Evolutionary conservation across 2,329 filamentous ascomycete species (phyloP), one percentile per base, ranked within the genome.

Genomic region (Aspergillus hortae): DNA sequence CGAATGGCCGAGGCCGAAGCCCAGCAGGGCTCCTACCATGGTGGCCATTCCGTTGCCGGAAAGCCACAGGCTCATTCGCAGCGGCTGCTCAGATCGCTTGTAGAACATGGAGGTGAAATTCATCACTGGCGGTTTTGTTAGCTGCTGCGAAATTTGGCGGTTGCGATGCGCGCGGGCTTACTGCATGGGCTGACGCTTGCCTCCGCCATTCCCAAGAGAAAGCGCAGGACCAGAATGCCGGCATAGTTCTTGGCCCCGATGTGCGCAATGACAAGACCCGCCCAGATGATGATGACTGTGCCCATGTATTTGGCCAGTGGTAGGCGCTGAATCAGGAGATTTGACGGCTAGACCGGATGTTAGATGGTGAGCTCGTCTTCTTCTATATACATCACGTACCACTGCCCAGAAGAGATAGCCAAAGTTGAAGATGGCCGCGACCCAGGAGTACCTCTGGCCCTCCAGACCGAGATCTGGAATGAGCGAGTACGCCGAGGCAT

Each of bases 151-250:
- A 3, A n/a, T 41, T 7, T 17, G 12, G 7, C 10, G 3, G 11
- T 5, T 19, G 19, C 15, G 15, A 7, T 1, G 19, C 6, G 11
- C 32, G 36, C 11, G 19, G 6, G 49, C 62, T 56, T 54, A 66
- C 64, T 65, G 48, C 63, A 66, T 25, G 66, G 64, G 25, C 63
- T 67, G 4, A 69, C 61, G n/a, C 67, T 61, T n/a, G 66, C 69
- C 56, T 72, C 70, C 9, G 67, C 64, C 45, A 78, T 67, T 21
- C 76, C 76, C 62, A 79, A 69, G 2, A 77, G 65, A 42, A 80
- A 73, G 19, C 77, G 71, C 46, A 78, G 65, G 0, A 75, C 70
- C 2, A 80, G 61, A 5, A 80, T 67, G 9, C 73, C 71, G 1
- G 68, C 68, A 56, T 71, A 76, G 46, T 69, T 70, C 44, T 62